Percentiles rank a stretch among this genome's conserved stretches.
Conservation (phyloP, 73 alveolate species). For the Diophrys appendiculata region DNA sequence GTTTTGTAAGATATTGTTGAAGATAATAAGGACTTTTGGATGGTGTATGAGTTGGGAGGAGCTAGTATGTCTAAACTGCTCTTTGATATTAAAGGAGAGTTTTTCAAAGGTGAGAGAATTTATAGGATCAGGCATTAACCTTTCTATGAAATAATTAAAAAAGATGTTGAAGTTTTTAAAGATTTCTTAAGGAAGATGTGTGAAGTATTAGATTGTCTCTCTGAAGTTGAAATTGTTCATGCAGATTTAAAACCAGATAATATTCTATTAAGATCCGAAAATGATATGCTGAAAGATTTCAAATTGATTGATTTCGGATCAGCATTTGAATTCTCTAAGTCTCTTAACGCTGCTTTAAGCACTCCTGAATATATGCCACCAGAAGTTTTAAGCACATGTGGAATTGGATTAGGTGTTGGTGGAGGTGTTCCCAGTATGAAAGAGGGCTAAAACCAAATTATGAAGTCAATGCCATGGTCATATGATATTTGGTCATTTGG, state of each 20-base stretch:
- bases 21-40: conserved; percentile 59
- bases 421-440: neutral
- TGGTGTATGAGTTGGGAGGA: conserved; percentile 69
- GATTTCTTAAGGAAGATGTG: conserved; percentile 30
- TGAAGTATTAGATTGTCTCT: conserved; percentile 56
- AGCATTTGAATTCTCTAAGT: conserved; percentile 22
- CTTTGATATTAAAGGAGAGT: conserved; percentile 73
- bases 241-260: conserved; percentile 78
- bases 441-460: neutral
- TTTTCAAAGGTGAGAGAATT: conserved; percentile 60
- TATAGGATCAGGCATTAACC: conserved; percentile 44
- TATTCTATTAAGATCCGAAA: conserved; percentile 27
- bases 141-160: conserved; percentile 38
- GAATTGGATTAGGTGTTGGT: conserved; percentile 13
- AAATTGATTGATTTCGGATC: conserved; percentile 70
- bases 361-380: conserved; percentile 97
- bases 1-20: conserved; percentile 47
- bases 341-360: neutral
- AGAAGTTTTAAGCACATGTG: conserved; percentile 73
- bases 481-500: conserved; percentile 78
- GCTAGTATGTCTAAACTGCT: conserved; percentile 52
- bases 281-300: neutral
- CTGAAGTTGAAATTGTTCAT: conserved; percentile 51
- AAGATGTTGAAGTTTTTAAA: conserved; percentile 22
- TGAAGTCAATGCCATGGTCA: conserved; percentile 25